phyloP scores from a whole-genome alignment of 1,284 basidiomycete genomes.

The Leccinum pachyderme region DNA sequence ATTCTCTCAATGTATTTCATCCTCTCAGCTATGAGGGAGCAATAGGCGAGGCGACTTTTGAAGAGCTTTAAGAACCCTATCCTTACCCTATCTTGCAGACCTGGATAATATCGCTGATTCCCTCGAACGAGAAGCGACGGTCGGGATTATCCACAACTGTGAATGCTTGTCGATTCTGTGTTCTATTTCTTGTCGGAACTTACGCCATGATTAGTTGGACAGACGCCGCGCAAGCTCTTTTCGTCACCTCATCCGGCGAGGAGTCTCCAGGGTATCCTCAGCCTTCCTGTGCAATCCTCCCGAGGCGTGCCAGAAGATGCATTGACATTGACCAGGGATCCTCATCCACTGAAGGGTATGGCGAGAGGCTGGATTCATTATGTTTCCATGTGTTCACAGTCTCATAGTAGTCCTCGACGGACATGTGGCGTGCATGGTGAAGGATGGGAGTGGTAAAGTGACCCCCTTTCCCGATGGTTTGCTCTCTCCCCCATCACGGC shows the following conservation, averaged over 20 bases:
- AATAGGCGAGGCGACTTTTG: constrained; percentile 52
- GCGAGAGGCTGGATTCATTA: constrained; percentile 4
- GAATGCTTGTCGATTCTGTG: constrained; percentile 20
- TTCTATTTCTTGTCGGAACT: constrained; percentile 6
- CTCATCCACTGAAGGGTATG: constrained; percentile 58
- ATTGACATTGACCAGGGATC: constrained; percentile 58
- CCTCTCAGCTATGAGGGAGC: constrained; percentile 93
- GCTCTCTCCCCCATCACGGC: constrained; percentile 57
- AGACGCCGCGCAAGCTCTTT: constrained; percentile 91
- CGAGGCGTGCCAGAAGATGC: constrained; percentile 83
- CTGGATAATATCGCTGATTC: constrained; percentile 84
- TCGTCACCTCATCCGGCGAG: constrained; percentile 76
- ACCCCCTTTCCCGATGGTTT: constrained; percentile 61
- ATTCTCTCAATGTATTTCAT: constrained; percentile 86
- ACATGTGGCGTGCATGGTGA: constrained; percentile 23
- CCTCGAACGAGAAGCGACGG: constrained; percentile 86
- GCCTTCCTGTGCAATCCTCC: constrained; percentile 65
- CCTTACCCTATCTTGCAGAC: constrained; percentile 46
- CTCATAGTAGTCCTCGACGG: constrained; percentile 23
- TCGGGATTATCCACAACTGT: constrained; percentile 97
- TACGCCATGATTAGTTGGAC: constrained; percentile 60
- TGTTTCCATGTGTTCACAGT: constrained; percentile 1
- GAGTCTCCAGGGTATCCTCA: constrained; percentile 65
- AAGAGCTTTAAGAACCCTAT: background rate
- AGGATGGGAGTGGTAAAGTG: constrained; percentile 43